Conservation (phyloP, 108 stramenopile species). For the Skeletonema potamos region DNA sequence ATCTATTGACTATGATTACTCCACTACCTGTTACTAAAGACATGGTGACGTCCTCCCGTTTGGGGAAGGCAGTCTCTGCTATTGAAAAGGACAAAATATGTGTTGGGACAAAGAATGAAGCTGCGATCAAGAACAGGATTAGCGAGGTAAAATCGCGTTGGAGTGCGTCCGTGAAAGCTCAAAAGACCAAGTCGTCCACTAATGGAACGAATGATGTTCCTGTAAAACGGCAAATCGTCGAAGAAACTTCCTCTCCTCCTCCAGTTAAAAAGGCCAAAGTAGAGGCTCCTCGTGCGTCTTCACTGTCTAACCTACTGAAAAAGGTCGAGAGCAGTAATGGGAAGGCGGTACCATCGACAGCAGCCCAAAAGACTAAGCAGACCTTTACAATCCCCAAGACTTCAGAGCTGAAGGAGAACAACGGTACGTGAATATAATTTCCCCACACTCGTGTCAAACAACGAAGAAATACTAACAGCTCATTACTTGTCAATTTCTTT, state of each 20-base stretch:
- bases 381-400: conserved; percentile 14
- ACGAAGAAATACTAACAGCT: conserved; percentile 1
- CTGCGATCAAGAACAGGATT: conserved; percentile 66
- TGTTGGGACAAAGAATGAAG: conserved; percentile 68
- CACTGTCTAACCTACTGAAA: conserved; percentile 65
- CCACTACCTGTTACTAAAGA: conserved; percentile 82
- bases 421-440: neutral
- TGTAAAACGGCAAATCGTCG: conserved; percentile 26
- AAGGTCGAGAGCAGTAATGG: conserved; percentile 49
- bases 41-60: conserved; percentile 67
- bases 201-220: conserved; percentile 6
- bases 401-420: conserved; percentile 9
- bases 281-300: conserved; percentile 42
- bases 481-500: neutral
- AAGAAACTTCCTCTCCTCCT: conserved; percentile 18
- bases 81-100: conserved; percentile 79
- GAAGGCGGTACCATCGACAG: conserved; percentile 5
- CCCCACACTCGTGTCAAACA: neutral
- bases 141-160: conserved; percentile 68
- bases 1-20: conserved; percentile 68
- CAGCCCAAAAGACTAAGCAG: conserved; percentile 17
- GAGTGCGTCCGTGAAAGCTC: conserved; percentile 79
- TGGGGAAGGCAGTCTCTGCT: conserved; percentile 79
- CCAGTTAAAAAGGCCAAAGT: conserved; percentile 42
- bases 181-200: conserved; percentile 44